Evolutionary conservation across 208 protist genomes (phyloP), one percentile per base, ranked within the genome.

Genomic region (Crithidia acanthocephali): DNA sequence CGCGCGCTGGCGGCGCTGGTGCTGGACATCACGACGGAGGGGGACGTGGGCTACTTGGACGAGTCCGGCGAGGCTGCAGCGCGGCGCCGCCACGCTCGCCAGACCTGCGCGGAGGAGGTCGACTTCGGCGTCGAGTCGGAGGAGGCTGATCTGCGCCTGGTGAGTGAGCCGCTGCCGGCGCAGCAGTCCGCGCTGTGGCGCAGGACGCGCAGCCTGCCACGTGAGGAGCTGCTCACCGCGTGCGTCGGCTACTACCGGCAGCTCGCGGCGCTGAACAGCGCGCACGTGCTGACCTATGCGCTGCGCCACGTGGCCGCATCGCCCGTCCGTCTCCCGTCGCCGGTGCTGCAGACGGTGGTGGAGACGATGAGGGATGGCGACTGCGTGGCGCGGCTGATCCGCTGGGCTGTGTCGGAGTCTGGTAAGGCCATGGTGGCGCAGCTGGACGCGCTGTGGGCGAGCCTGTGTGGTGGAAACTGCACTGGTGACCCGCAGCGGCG

Each of bases 71-170:
- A 66, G 58, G 57, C 55, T 0, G 68, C 28, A n/a, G 65, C 45
- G 35, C 67, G 59, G 47, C 28, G 57, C 53, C 50, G 32, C 28
- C 48, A 63, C 9, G 67, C 20, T 22, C 59, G 65, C 2, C 72
- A 86, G 56, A 22, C 68, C 40, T 88, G 79, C 42, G 71, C 70
- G 58, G 80, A 79, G 53, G 91, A 96, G 68, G 58, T 91, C 23
- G 91, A 96, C 72, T 92, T 93, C 57, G 77, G 84, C 30, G 64
- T 33, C 33, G 83, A 88, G 37, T 82, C 74, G 58, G 82, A 87
- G 63, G 80, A 86, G 52, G 44, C 48, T 44, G 81, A 89, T 32
- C 59, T 87, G 58, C 72, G 65, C n/a, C 18, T 37, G 3, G 20
- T 78, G 32, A 68, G 48, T 35, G 65, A 78, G 44, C 65, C 66